These are phyloP conservation scores for Dioszegia crocea DNA, from an alignment of 768 basidiomycete genomes.

Conservation along the genomic window DNA sequence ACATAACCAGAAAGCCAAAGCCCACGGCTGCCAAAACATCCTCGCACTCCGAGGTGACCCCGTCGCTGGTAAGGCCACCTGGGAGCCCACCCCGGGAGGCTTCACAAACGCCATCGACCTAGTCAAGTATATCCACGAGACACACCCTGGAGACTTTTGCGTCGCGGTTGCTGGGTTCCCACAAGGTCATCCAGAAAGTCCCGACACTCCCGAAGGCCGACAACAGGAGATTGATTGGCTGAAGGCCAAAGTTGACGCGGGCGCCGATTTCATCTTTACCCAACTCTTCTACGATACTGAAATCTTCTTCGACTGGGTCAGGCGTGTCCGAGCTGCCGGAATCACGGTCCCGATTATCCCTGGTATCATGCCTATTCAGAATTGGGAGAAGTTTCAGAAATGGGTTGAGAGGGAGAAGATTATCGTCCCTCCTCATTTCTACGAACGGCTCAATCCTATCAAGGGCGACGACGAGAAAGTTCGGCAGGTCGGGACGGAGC, in stretches of 20 bases:
- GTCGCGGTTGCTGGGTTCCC: constrained; percentile 93
- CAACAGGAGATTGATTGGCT: constrained; percentile 72
- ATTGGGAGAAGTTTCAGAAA: constrained; percentile 91
- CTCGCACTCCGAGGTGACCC: constrained; percentile 92
- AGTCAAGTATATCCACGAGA: constrained; percentile 74
- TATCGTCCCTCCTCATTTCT: constrained; percentile 67
- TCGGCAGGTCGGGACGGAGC: constrained; percentile 81
- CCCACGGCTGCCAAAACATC: constrained; percentile 83
- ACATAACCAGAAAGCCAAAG: constrained; percentile 70
- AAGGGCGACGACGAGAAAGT: constrained; percentile 92
- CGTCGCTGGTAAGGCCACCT: constrained; percentile 77
- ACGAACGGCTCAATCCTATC: constrained; percentile 75
- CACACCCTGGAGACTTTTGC: constrained; percentile 90
- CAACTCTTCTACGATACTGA: constrained; percentile 97
- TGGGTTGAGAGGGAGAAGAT: constrained; percentile 51
- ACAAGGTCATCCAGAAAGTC: constrained; percentile 63
- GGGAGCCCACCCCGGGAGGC: constrained; percentile 87
- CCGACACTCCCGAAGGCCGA: constrained; percentile 56
- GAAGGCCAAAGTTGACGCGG: constrained; percentile 86
- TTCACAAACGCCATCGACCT: constrained; percentile 89
- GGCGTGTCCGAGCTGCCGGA: constrained; percentile 70
- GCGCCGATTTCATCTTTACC: constrained; percentile 90
- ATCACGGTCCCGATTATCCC: constrained; percentile 87
- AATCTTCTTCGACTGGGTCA: constrained; percentile 88
- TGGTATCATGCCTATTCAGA: constrained; percentile 92